A percentile compares a stretch with the other conserved stretches of the same genome.
phyloP scores from a whole-genome alignment of 78 protist genomes.

The Pigoraptor vietnamica region DNA sequence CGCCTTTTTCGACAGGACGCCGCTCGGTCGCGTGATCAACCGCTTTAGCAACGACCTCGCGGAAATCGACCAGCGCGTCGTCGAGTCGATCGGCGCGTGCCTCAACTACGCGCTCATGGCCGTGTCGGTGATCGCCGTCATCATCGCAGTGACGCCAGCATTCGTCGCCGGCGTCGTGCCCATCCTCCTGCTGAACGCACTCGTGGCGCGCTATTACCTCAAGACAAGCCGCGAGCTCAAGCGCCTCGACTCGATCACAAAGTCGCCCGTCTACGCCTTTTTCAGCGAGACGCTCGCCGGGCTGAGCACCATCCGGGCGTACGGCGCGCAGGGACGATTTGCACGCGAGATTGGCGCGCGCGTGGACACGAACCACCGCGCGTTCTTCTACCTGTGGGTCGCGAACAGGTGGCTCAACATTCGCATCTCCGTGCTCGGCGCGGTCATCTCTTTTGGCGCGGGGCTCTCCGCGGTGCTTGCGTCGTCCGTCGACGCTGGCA shows the following conservation, averaged over 20 bases:
- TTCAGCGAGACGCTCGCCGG: slow-evolving; percentile 33
- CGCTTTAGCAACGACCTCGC: background rate
- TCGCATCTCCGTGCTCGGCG: background rate
- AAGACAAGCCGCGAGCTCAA: background rate
- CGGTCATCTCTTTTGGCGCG: background rate
- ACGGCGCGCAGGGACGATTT: background rate
- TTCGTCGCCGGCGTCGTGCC: background rate
- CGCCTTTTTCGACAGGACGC: slow-evolving; percentile 11
- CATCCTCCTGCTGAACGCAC: background rate
- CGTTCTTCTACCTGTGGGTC: background rate
- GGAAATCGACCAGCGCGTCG: background rate
- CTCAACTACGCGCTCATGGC: background rate
- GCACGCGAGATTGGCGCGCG: background rate
- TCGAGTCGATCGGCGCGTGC: background rate
- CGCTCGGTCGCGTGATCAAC: slow-evolving; percentile 23
- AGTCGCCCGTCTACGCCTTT: slow-evolving; percentile 24
- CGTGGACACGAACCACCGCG: background rate
- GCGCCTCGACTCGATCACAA: background rate
- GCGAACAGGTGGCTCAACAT: background rate
- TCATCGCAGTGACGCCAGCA: background rate
- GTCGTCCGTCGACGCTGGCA: slow-evolving; percentile 34
- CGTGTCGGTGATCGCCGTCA: background rate
- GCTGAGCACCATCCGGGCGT: slow-evolving; percentile 39
- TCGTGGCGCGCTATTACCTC: background rate
- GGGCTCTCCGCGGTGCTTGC: background rate